Evolutionary conservation across 176 grass and related monocot species (phyloP).

Genomic region (Paspalum notatum): DNA sequence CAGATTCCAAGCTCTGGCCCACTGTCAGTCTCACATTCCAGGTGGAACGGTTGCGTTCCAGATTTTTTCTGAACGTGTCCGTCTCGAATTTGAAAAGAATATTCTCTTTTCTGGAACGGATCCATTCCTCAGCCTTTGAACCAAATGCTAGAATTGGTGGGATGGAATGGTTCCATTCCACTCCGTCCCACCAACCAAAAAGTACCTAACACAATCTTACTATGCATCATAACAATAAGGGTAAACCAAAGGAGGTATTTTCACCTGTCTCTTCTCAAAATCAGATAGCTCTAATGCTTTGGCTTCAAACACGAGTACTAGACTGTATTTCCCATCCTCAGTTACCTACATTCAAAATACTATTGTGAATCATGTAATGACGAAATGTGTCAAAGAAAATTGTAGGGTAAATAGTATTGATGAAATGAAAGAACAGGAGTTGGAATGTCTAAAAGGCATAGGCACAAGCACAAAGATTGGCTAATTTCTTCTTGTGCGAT

Average conservation of each 20-base stretch:
- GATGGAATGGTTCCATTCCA: no score
- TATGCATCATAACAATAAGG: not conserved
- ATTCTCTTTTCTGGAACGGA: no score
- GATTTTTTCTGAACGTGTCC: no score
- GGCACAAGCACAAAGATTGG: not conserved
- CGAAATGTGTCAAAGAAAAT: conserved; percentile 7
- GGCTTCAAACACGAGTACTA: conserved; percentile 53
- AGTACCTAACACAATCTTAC: conserved; percentile 1
- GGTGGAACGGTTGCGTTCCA: no score
- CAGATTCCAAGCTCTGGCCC: no score
- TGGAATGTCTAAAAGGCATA: conserved; percentile 8
- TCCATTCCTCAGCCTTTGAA: no score
- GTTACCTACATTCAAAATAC: conserved; percentile 47
- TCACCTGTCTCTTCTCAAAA: conserved; percentile 72
- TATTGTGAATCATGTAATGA: conserved; percentile 11
- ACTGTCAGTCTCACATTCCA: no score
- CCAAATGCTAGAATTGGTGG: no score
- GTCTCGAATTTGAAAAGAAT: no score
- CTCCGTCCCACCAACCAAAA: no score
- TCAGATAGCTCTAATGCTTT: conserved; percentile 58
- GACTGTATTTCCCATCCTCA: conserved; percentile 55
- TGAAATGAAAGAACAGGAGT: conserved; percentile 7
- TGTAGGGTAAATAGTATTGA: not conserved
- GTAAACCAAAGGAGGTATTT: conserved; percentile 25
- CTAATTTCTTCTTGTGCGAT: conserved; percentile 1